phyloP scores from a whole-genome alignment of 1,284 basidiomycete genomes.

The Chalciporus sp. region DNA sequence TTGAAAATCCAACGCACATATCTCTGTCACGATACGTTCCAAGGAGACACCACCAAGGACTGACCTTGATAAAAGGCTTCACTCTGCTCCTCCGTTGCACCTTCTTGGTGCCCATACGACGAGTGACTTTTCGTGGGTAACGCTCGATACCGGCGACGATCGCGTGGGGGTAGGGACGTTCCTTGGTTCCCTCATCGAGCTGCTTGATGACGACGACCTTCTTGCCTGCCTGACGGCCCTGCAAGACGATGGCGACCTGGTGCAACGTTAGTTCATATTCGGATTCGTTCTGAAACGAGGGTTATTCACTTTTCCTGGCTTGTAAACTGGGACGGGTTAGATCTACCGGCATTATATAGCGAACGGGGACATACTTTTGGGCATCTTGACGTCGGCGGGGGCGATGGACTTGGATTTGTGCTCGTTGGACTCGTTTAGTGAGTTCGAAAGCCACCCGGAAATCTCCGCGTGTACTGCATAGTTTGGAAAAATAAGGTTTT shows the following conservation, averaged over 20 bases:
- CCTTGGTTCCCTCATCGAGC: conserved; percentile 86
- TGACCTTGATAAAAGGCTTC: conserved; percentile 98
- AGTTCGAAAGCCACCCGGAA: conserved; percentile 33
- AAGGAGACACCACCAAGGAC: conserved; percentile 25
- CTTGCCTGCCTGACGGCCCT: conserved; percentile 94
- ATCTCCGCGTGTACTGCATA: conserved; percentile 28
- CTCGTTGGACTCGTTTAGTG: conserved; percentile 7
- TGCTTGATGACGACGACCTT: conserved; percentile 93
- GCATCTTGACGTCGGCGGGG: conserved; percentile 38
- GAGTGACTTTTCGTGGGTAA: conserved; percentile 95
- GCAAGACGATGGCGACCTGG: conserved; percentile 92
- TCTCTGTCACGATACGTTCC: not conserved
- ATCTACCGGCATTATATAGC: conserved; percentile 29
- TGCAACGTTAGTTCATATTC: conserved; percentile 10
- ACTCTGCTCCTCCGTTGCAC: conserved; percentile 89
- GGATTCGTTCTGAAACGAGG: conserved; percentile 4
- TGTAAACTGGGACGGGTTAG: conserved; percentile 71
- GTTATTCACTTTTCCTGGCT: conserved; percentile 89
- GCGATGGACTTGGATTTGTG: conserved; percentile 19
- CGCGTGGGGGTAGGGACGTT: conserved; percentile 92
- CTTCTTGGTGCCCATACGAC: conserved; percentile 95
- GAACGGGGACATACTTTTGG: conserved; percentile 28
- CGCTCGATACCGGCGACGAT: conserved; percentile 95
- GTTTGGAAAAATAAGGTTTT: conserved; percentile 18
- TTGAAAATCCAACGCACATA: conserved; percentile 30